A percentile compares a stretch with the other conserved stretches of the same genome.
phyloP scores from a whole-genome alignment of 768 basidiomycete species.

The Naganishia vaughanmartiniae region DNA sequence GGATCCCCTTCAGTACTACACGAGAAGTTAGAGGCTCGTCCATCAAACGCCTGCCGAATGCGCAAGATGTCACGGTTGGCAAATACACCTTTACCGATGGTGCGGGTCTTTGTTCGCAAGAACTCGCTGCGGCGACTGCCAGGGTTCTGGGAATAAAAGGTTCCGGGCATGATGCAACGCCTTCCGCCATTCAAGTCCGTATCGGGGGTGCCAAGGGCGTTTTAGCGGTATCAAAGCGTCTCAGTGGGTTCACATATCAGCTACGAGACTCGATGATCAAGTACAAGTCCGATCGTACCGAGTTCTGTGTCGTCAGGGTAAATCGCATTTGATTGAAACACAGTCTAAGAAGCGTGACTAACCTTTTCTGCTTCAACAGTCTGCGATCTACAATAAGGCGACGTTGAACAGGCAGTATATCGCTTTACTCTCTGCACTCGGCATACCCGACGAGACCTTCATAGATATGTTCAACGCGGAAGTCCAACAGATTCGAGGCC shows the following conservation, averaged over 20 bases:
- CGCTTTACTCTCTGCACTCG: conserved; percentile 46
- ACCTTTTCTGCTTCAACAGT: neutral
- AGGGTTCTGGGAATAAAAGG: conserved; percentile 31
- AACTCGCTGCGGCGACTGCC: conserved; percentile 32
- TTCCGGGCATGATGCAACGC: conserved; percentile 28
- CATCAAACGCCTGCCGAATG: conserved; percentile 20
- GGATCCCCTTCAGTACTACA: conserved; percentile 23
- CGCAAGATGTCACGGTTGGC: conserved; percentile 20
- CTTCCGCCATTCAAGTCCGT: conserved; percentile 36
- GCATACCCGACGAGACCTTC: conserved; percentile 42
- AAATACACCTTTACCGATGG: conserved; percentile 35
- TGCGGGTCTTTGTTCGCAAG: conserved; percentile 31
- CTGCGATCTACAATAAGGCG: conserved; percentile 27
- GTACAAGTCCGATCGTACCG: conserved; percentile 31
- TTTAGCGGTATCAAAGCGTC: conserved; percentile 1
- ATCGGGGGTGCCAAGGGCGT: conserved; percentile 31
- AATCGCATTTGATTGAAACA: neutral
- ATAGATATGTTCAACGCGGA: conserved; percentile 45
- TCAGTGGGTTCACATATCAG: conserved; percentile 14
- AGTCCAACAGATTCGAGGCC: conserved; percentile 29
- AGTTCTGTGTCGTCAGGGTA: conserved; percentile 36
- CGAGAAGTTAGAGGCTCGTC: conserved; percentile 18
- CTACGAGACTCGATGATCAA: conserved; percentile 37
- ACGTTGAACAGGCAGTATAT: conserved; percentile 50
- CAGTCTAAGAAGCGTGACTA: neutral